phyloP scores from a whole-genome alignment of 306 rosid species.

The Styphnolobium japonicum region DNA sequence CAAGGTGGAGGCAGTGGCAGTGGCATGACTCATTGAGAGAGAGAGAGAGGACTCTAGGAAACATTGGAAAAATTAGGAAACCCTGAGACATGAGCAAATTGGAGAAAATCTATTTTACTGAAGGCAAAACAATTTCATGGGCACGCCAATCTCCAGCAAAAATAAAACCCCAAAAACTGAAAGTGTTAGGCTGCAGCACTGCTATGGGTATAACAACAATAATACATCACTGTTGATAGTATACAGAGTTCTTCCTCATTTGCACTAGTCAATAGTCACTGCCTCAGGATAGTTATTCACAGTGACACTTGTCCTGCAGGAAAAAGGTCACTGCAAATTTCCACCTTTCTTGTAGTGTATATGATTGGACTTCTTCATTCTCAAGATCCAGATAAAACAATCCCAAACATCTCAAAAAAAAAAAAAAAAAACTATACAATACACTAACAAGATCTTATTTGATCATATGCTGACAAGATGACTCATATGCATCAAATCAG shows the following conservation, averaged over 20 bases:
- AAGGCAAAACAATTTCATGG: neutral
- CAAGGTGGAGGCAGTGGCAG: neutral
- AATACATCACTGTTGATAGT: neutral
- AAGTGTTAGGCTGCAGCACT: neutral
- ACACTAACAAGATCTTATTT: neutral
- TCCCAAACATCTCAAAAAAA: neutral
- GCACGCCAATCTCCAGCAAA: neutral
- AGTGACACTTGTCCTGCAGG: neutral
- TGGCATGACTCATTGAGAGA: neutral
- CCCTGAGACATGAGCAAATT: neutral
- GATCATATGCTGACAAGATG: neutral
- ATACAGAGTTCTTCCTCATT: neutral
- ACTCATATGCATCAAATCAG: neutral
- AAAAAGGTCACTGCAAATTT: neutral
- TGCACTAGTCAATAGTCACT: neutral
- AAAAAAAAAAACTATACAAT: neutral
- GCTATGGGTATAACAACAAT: neutral
- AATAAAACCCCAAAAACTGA: neutral
- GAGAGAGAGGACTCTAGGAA: neutral
- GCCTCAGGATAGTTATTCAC: neutral
- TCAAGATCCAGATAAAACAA: constrained; percentile 8
- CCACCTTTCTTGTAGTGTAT: neutral
- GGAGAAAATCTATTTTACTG: neutral
- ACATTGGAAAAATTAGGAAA: neutral
- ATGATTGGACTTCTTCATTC: neutral